A percentile compares a stretch with the other conserved stretches of the same genome.
Evolutionary conservation across 108 stramenopile genomes (phyloP).

Genomic region (Cylindrotheca closterium): DNA sequence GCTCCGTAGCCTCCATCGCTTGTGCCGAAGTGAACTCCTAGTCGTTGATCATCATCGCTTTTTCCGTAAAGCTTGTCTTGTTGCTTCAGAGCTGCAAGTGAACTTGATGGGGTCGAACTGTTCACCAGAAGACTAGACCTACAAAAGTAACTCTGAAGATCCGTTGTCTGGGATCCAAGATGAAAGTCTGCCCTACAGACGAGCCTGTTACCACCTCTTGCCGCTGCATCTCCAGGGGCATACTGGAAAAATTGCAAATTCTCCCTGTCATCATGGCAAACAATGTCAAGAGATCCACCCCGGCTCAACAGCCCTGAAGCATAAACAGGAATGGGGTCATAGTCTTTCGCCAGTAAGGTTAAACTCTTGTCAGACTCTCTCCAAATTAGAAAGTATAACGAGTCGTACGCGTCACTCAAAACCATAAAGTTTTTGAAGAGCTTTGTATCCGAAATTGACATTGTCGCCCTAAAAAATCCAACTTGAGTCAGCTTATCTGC

Average conservation of each 20-base stretch:
- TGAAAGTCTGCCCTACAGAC: conserved; percentile 91
- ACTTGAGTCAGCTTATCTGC: conserved; percentile 80
- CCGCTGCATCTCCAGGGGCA: conserved; percentile 85
- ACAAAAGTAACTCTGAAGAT: conserved; percentile 71
- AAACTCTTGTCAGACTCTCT: conserved; percentile 86
- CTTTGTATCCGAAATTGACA: conserved; percentile 79
- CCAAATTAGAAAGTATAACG: conserved; percentile 86
- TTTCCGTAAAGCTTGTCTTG: conserved; percentile 79
- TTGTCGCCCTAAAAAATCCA: conserved; percentile 87
- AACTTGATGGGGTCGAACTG: conserved; percentile 68
- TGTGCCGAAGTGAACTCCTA: conserved; percentile 84
- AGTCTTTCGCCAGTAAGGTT: conserved; percentile 86
- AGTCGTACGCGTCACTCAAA: conserved; percentile 84
- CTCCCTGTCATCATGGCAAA: conserved; percentile 89
- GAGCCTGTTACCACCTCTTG: conserved; percentile 90
- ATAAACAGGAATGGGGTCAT: conserved; percentile 80
- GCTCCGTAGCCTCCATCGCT: conserved; percentile 84
- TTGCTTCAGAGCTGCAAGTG: conserved; percentile 79
- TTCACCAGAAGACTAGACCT: conserved; percentile 75
- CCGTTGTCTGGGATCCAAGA: conserved; percentile 76
- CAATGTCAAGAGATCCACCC: conserved; percentile 69
- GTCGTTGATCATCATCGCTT: conserved; percentile 80
- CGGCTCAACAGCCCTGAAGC: conserved; percentile 80
- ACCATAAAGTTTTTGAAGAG: conserved; percentile 85
- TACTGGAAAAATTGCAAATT: conserved; percentile 92